phyloP scores from a whole-genome alignment of 1,284 basidiomycete species.

The Boletus smithii region DNA sequence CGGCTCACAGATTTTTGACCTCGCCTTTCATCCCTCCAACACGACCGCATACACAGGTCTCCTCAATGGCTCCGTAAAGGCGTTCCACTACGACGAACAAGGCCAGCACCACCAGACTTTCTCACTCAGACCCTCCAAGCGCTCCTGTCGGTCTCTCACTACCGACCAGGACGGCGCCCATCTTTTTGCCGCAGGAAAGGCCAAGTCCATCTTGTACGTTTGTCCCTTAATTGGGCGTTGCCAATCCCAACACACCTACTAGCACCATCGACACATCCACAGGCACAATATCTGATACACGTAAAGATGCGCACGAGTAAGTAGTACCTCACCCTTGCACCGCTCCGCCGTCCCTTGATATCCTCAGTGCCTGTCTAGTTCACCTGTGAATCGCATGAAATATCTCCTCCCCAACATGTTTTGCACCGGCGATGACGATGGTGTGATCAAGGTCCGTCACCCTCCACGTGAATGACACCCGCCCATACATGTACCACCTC shows the following conservation, averaged over 20 bases:
- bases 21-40: constrained; percentile 77
- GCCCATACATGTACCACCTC: constrained; percentile 1
- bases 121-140: constrained; percentile 61
- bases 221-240: constrained; percentile 1
- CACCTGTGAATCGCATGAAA: constrained; percentile 82
- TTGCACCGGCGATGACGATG: constrained; percentile 90
- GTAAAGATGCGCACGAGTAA: constrained; percentile 76
- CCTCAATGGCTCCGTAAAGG: constrained; percentile 80
- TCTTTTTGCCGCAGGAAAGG: constrained; percentile 83
- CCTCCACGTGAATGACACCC: background rate
- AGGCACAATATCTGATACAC: constrained; percentile 60
- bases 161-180: constrained; percentile 61
- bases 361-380: constrained; percentile 47
- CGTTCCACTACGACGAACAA: constrained; percentile 71
- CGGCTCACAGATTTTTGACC: constrained; percentile 83
- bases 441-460: constrained; percentile 77
- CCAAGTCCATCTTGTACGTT: constrained; percentile 76
- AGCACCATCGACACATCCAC: constrained; percentile 68
- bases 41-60: constrained; percentile 75
- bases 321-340: constrained; percentile 32
- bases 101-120: constrained; percentile 54
- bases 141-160: constrained; percentile 73
- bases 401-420: constrained; percentile 67
- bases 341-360: constrained; percentile 33
- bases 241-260: constrained; percentile 31